Percentiles rank a stretch among this genome's conserved stretches.
These are phyloP conservation scores for Penicillium cataractarum DNA, from an alignment of 495 filamentous ascomycete species.

Conservation along the genomic window DNA sequence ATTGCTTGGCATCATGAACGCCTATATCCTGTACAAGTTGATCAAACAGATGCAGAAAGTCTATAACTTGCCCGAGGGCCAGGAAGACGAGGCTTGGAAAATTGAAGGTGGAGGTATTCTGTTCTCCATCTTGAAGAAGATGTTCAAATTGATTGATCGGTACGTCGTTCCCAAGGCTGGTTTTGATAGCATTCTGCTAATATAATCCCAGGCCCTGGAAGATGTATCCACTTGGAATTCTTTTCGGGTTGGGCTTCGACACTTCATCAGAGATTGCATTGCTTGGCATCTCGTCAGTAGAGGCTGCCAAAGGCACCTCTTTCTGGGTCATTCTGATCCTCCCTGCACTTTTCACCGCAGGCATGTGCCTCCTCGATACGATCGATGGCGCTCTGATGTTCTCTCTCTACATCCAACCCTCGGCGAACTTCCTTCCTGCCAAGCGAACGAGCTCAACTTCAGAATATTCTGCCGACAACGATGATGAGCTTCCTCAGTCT, in stretches of 20 bases:
- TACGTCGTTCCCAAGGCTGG: conserved; percentile 21
- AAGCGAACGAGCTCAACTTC: conserved; percentile 27
- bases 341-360: conserved; percentile 86
- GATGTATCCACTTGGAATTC: conserved; percentile 87
- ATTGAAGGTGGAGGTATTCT: conserved; percentile 79
- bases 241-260: conserved; percentile 96
- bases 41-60: conserved; percentile 66
- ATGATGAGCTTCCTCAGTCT: conserved; percentile 30
- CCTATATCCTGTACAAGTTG: conserved; percentile 80
- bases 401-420: conserved; percentile 77
- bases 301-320: conserved; percentile 80
- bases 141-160: conserved; percentile 84
- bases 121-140: conserved; percentile 67
- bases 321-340: conserved; percentile 97
- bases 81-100: conserved; percentile 61
- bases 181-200: conserved; percentile 8
- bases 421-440: conserved; percentile 47
- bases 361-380: conserved; percentile 91
- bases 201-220: conserved; percentile 75
- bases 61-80: conserved; percentile 54
- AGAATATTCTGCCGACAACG: conserved; percentile 18
- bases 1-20: conserved; percentile 79
- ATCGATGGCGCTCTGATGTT: conserved; percentile 95
- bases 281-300: conserved; percentile 83
- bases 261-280: conserved; percentile 94